Evolutionary conservation across 176 grass and related monocot species (phyloP).

Genomic region (Musa beccarii): DNA sequence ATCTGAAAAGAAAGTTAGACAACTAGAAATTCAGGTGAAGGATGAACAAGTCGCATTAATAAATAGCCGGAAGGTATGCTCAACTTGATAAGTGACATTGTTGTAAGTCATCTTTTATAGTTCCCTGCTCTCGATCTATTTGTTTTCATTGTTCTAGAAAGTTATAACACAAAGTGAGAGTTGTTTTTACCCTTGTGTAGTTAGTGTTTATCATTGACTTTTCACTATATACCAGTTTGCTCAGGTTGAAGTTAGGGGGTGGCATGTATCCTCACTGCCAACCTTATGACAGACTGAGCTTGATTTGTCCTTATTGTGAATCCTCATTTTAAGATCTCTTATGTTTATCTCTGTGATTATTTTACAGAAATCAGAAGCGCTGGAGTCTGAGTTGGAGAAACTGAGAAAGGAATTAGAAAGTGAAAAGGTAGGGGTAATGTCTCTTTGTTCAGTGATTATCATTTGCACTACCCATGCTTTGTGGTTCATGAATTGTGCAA

Average conservation of each 20-base stretch:
- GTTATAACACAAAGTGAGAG: too few species aligned
- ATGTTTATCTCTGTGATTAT: not conserved
- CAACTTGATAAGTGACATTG: not conserved
- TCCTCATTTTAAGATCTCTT: slow-evolving; percentile 6
- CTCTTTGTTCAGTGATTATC: slow-evolving; percentile 4
- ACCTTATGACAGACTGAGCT: too few species aligned
- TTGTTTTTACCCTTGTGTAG: not conserved
- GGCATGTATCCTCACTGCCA: too few species aligned
- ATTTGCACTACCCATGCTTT: not conserved
- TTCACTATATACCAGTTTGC: not conserved
- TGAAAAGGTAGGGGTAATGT: slow-evolving; percentile 84
- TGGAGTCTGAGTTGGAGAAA: slow-evolving; percentile 64
- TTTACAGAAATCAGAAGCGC: slow-evolving; percentile 69
- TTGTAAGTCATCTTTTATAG: not conserved
- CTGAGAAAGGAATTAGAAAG: slow-evolving; percentile 75
- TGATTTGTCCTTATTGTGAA: not conserved
- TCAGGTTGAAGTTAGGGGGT: not conserved
- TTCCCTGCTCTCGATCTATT: too few species aligned
- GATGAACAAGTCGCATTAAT: slow-evolving; percentile 54
- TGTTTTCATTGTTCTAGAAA: too few species aligned
- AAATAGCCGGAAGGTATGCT: slow-evolving; percentile 57
- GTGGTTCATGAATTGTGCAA: not conserved
- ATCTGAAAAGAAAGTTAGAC: slow-evolving; percentile 87
- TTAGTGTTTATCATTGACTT: not conserved
- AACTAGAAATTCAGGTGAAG: slow-evolving; percentile 68